A percentile compares a stretch with the other conserved stretches of the same genome.
These are phyloP conservation scores for Podila clonocystis DNA, from an alignment of 192 early-diverging fungal species.

Conservation along the genomic window DNA sequence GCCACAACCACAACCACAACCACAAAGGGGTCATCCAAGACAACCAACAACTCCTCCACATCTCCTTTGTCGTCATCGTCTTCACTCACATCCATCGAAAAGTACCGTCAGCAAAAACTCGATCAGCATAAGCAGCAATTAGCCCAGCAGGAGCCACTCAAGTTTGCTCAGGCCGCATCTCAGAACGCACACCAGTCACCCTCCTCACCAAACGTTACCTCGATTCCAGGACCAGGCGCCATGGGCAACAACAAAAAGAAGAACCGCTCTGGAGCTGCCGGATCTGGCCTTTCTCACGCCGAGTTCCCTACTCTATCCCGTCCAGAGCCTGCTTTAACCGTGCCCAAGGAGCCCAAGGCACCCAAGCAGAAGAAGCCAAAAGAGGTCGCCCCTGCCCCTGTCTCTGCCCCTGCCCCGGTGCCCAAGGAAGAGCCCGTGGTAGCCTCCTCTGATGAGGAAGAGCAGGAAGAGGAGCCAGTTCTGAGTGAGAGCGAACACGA, in stretches of 20 bases:
- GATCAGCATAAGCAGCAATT: slow-evolving; percentile 25
- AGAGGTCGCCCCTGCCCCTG: neutral
- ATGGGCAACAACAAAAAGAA: slow-evolving; percentile 44
- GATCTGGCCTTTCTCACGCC: slow-evolving; percentile 31
- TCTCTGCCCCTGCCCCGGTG: neutral
- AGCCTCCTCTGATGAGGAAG: neutral
- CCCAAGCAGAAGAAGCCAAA: slow-evolving; percentile 25
- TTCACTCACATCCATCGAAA: slow-evolving; percentile 24
- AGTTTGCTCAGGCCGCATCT: slow-evolving; percentile 36
- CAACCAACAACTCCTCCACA: neutral
- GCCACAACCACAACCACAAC: neutral
- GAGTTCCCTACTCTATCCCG: slow-evolving; percentile 44
- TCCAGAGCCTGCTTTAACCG: slow-evolving; percentile 11
- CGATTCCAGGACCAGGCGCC: slow-evolving; percentile 48
- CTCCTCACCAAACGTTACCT: slow-evolving; percentile 29
- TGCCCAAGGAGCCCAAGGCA: slow-evolving; percentile 34
- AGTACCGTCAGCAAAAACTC: slow-evolving; percentile 37
- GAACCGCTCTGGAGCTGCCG: slow-evolving; percentile 26
- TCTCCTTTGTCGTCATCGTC: neutral
- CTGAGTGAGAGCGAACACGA: slow-evolving; percentile 17
- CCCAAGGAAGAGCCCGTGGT: neutral
- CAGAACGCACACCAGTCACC: slow-evolving; percentile 20
- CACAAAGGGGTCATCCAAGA: neutral
- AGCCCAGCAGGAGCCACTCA: slow-evolving; percentile 38
- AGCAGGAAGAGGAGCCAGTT: slow-evolving; percentile 5